Conservation (phyloP, 2,329 filamentous ascomycete species). For the Arachnomyces sp. region DNA sequence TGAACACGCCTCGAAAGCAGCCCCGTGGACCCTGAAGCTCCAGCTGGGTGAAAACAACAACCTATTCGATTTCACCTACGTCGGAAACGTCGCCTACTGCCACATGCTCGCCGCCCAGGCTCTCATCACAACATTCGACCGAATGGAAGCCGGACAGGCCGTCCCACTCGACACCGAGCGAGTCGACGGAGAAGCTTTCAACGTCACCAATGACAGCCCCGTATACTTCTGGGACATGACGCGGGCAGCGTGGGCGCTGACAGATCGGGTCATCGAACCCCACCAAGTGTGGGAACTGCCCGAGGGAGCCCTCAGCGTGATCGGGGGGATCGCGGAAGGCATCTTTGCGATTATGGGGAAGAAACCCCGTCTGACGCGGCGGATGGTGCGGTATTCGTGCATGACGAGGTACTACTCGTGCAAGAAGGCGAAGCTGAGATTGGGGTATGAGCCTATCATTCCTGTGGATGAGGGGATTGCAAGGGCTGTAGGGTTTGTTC, state of each 20-base stretch:
- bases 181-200: slow-evolving; percentile 78
- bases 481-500: slow-evolving; percentile 36
- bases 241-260: slow-evolving; percentile 61
- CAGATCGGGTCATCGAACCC: slow-evolving; percentile 36
- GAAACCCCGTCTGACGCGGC: slow-evolving; percentile 37
- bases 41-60: slow-evolving; percentile 71
- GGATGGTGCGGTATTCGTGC: slow-evolving; percentile 39
- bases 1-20: slow-evolving; percentile 54
- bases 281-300: slow-evolving; percentile 34
- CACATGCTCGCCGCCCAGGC: slow-evolving; percentile 73
- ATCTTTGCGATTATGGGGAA: slow-evolving; percentile 37
- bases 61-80: slow-evolving; percentile 63
- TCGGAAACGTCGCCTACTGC: slow-evolving; percentile 63
- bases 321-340: slow-evolving; percentile 36
- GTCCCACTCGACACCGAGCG: slow-evolving; percentile 62
- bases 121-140: slow-evolving; percentile 52
- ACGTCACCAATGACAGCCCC: slow-evolving; percentile 82
- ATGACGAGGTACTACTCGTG: slow-evolving; percentile 42
- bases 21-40: slow-evolving; percentile 57
- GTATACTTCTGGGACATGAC: slow-evolving; percentile 89
- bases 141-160: slow-evolving; percentile 40
- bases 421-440: slow-evolving; percentile 37
- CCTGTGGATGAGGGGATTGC: slow-evolving; percentile 38
- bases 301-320: slow-evolving; percentile 29
- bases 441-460: slow-evolving; percentile 39